These are phyloP conservation scores for Agarophyton chilense DNA, from an alignment of 23 red algal species.

Conservation along the genomic window DNA sequence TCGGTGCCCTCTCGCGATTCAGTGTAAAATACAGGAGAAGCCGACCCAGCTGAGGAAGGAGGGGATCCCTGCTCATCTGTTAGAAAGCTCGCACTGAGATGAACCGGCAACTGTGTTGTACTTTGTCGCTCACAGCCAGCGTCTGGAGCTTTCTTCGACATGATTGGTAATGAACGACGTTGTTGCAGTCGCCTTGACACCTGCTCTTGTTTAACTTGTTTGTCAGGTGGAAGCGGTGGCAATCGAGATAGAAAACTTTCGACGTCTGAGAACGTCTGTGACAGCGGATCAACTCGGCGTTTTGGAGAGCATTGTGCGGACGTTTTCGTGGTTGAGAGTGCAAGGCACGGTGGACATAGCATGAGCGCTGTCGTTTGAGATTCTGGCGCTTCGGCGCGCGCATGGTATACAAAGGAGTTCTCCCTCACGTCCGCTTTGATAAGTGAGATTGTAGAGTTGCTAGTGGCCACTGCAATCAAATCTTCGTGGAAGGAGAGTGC, in stretches of 20 bases:
- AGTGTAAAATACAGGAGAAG: neutral
- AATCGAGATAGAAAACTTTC: neutral
- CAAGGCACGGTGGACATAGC: neutral
- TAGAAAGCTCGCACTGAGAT: constrained; percentile 5
- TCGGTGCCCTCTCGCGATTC: neutral
- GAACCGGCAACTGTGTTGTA: neutral
- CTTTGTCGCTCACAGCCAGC: neutral
- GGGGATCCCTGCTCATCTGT: constrained; percentile 8
- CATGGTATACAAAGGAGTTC: neutral
- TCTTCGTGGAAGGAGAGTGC: constrained; percentile 33
- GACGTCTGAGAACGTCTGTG: constrained; percentile 13
- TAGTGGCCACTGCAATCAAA: neutral
- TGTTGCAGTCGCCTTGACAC: neutral
- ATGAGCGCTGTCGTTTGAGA: neutral
- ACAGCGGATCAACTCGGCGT: neutral
- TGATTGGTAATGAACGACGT: neutral
- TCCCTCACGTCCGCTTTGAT: neutral
- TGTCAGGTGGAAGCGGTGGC: neutral
- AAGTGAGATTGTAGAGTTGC: neutral
- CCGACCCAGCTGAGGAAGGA: neutral
- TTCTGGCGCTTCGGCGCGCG: neutral
- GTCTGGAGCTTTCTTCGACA: neutral
- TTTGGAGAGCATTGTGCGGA: neutral
- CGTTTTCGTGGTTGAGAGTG: neutral
- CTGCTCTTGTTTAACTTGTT: neutral